Evolutionary conservation across 331 rosid species (phyloP).

Genomic region (Quercus phellos): DNA sequence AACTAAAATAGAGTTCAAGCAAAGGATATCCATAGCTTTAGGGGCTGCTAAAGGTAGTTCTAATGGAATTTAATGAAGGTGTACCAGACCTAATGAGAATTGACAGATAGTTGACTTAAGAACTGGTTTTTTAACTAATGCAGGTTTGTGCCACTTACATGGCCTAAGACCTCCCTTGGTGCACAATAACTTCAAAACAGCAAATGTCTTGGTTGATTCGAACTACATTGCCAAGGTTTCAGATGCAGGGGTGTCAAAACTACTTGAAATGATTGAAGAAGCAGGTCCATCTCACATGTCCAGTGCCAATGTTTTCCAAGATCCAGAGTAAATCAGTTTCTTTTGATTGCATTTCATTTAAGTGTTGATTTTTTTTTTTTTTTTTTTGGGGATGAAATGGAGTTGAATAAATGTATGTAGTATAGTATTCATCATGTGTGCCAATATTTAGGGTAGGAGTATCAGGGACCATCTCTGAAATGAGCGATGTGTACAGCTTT

Average conservation of each 20-base stretch:
- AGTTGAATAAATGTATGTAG: too few species aligned
- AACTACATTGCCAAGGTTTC: constrained; percentile 41
- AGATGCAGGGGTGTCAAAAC: constrained; percentile 36
- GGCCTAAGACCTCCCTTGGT: constrained; percentile 36
- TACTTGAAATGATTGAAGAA: constrained; percentile 38
- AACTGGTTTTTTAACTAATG: constrained; percentile 5
- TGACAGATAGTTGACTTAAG: neutral
- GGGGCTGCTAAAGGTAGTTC: constrained; percentile 42
- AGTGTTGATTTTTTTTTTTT: neutral
- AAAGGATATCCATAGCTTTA: constrained; percentile 39
- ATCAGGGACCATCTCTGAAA: constrained; percentile 17
- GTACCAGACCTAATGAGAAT: neutral
- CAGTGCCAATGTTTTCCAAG: constrained; percentile 33
- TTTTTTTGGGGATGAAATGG: too few species aligned
- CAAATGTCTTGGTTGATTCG: constrained; percentile 45
- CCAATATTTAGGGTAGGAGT: constrained; percentile 24
- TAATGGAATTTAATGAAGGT: neutral
- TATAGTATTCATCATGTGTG: neutral
- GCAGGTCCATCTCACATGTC: constrained; percentile 36
- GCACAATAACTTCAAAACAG: constrained; percentile 43
- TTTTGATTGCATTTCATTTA: constrained; percentile 5
- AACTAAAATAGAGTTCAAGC: constrained; percentile 44
- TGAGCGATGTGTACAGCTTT: constrained; percentile 45
- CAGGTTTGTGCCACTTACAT: constrained; percentile 47
- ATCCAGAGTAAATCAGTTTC: constrained; percentile 37